A percentile compares a stretch with the other conserved stretches of the same genome.
These are phyloP conservation scores for Davidsoniella neocaledoniae DNA, from an alignment of 2,329 filamentous ascomycete genomes.

Conservation along the genomic window DNA sequence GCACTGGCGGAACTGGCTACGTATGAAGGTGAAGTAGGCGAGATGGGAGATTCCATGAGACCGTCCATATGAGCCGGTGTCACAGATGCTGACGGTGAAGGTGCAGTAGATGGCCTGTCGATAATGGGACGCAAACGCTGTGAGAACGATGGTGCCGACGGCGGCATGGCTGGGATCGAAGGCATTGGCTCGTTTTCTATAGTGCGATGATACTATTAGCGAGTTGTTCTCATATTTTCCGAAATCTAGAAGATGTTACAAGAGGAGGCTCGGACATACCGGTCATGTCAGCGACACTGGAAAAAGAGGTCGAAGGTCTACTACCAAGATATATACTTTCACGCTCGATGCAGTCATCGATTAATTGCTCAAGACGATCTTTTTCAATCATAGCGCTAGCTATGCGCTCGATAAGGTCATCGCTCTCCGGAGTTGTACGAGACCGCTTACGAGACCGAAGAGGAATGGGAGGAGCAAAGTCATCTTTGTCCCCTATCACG, in stretches of 20 bases:
- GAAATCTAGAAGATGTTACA: neutral
- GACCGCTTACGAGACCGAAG: slow-evolving; percentile 29
- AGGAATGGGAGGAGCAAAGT: slow-evolving; percentile 22
- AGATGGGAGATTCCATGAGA: neutral
- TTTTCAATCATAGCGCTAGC: slow-evolving; percentile 41
- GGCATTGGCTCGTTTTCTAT: slow-evolving; percentile 35
- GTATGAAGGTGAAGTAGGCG: neutral
- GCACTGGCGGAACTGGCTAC: slow-evolving; percentile 3
- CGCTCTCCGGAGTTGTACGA: slow-evolving; percentile 29
- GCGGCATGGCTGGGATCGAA: slow-evolving; percentile 38
- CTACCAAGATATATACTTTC: slow-evolving; percentile 39
- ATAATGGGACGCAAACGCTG: slow-evolving; percentile 33
- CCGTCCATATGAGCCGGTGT: neutral
- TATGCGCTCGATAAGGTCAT: slow-evolving; percentile 36
- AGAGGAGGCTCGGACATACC: slow-evolving; percentile 16
- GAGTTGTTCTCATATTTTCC: neutral
- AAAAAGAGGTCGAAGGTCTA: slow-evolving; percentile 35
- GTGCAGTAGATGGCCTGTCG: slow-evolving; percentile 18
- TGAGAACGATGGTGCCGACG: slow-evolving; percentile 39
- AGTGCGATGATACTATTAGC: neutral
- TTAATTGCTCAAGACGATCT: slow-evolving; percentile 40
- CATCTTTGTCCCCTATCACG: neutral
- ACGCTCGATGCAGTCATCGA: slow-evolving; percentile 42
- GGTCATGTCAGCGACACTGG: slow-evolving; percentile 17
- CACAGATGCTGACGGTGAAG: slow-evolving; percentile 10